Evolutionary conservation across 169 alveolate species (phyloP), one percentile per base, ranked within the genome.

Genomic region (Hepatocystis sp.): DNA sequence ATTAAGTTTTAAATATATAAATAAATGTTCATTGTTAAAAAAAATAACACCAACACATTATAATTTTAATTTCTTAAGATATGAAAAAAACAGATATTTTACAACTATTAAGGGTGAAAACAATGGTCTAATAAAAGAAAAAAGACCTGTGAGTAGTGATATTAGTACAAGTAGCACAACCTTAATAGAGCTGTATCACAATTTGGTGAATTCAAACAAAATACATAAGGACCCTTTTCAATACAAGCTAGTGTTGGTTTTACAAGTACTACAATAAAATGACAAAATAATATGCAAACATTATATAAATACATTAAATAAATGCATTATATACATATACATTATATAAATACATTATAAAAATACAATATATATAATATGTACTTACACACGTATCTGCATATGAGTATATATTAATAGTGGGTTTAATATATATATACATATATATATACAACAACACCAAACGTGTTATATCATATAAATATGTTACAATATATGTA

Each of bases 181-280:
- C 4, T 56, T 71, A n/a, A 71, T 71, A 56, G 39, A 71, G 27
- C 28, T 71, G 17, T 71, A 71, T 17, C 68, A 71, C 13, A 34
- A 55, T 5, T 56, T 71, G 47, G 51, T 71, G 21, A 36, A 71
- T 56, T 56, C 86, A 23, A 71, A 71, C 32, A 56, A 71, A 71
- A 71, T 71, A 40, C 76, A 71, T 10, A 4, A 23, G 66, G 86
- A 71, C 19, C 86, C 86, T 21, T 56, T 46, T 42, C 86, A 71
- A 49, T 71, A 56, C 42, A 71, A 71, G 44, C 28, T 71, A 8
- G 40, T 71, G 39, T 61, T 71, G 34, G 21, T 71, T 17, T 36
- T 71, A 5, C 86, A 71, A 40, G 86, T 58, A 71, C 19, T 30
- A 8, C 19, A 23, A 40, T n/a, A 47, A 42, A 28, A n/a, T 17